Percentiles rank a stretch among this genome's conserved stretches.
These are phyloP conservation scores for Neurospora sp. DNA, from an alignment of 495 filamentous ascomycete genomes.

Conservation along the genomic window DNA sequence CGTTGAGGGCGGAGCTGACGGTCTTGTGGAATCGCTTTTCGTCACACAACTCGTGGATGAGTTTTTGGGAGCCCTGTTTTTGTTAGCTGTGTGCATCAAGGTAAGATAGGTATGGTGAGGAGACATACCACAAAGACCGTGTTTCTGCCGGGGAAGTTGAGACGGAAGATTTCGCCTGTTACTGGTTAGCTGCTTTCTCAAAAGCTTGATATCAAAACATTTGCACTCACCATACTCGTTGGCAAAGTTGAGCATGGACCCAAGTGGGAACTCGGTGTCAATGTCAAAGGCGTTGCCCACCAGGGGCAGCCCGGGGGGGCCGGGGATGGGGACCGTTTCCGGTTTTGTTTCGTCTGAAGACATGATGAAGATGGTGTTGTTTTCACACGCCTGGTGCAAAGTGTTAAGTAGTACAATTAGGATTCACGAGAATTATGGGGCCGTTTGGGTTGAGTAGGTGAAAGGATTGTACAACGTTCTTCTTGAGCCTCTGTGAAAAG, in stretches of 20 bases:
- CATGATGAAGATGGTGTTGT: not conserved
- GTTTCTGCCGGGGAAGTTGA: constrained; percentile 6
- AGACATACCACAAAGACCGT: constrained; percentile 10
- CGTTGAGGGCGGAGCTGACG: constrained; percentile 24
- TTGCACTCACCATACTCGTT: constrained; percentile 41
- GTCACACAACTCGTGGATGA: constrained; percentile 58
- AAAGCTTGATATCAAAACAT: too few relatives aligned
- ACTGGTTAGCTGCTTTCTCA: not conserved
- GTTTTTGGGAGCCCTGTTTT: constrained; percentile 26
- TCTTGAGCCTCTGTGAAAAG: not conserved
- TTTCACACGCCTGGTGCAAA: not conserved
- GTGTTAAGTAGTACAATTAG: not conserved
- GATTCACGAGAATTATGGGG: not conserved
- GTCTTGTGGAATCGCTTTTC: constrained; percentile 56
- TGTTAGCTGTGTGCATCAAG: not conserved
- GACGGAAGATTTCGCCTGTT: constrained; percentile 12
- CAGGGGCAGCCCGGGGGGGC: constrained; percentile 46
- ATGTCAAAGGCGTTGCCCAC: constrained; percentile 50
- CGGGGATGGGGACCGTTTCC: constrained; percentile 32
- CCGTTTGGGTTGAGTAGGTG: not conserved
- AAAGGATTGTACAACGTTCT: not conserved
- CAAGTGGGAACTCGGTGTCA: constrained; percentile 41
- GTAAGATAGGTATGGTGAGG: not conserved
- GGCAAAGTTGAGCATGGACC: constrained; percentile 42
- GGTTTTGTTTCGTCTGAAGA: not conserved